Percentiles rank a stretch among this genome's conserved stretches.
These are phyloP conservation scores for Phytophthora lateralis DNA, from an alignment of 352 stramenopile genomes.

Conservation along the genomic window DNA sequence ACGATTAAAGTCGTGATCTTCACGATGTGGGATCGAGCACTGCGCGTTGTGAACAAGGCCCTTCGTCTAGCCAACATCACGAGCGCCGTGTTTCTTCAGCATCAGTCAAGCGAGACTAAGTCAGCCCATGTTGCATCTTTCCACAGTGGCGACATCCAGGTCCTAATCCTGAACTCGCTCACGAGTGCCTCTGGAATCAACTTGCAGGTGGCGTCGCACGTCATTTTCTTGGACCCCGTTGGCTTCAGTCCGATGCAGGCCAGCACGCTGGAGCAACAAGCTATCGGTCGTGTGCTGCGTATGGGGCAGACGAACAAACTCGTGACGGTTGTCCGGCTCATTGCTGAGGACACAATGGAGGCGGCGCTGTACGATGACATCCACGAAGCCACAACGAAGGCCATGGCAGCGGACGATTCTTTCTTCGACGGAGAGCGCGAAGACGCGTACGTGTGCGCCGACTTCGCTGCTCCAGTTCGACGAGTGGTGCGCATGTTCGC, in stretches of 20 bases:
- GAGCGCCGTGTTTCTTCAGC: constrained; percentile 74
- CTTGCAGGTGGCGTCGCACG: constrained; percentile 80
- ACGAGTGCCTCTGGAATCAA: constrained; percentile 88
- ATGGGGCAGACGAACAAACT: constrained; percentile 83
- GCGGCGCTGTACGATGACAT: constrained; percentile 77
- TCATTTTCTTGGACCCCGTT: constrained; percentile 83
- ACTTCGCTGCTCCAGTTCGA: constrained; percentile 59
- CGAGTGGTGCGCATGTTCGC: constrained; percentile 65
- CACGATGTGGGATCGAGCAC: constrained; percentile 76
- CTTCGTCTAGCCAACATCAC: constrained; percentile 61
- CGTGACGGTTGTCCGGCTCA: constrained; percentile 76
- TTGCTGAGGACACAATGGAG: constrained; percentile 80
- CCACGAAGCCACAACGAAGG: constrained; percentile 51
- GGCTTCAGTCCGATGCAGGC: constrained; percentile 74
- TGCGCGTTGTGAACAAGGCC: constrained; percentile 67
- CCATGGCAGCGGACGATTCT: constrained; percentile 53
- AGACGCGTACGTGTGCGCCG: constrained; percentile 62
- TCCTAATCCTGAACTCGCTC: constrained; percentile 81
- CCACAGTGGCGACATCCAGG: constrained; percentile 59
- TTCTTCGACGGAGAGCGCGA: constrained; percentile 74
- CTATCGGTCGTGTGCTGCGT: constrained; percentile 81
- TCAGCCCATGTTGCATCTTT: constrained; percentile 72
- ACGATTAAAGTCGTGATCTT: constrained; percentile 82
- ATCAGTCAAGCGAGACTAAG: constrained; percentile 83
- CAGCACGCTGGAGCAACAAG: constrained; percentile 79